Evolutionary conservation across 495 filamentous ascomycete genomes (phyloP), one percentile per base, ranked within the genome.

Genomic region (Penicillium fimorum): DNA sequence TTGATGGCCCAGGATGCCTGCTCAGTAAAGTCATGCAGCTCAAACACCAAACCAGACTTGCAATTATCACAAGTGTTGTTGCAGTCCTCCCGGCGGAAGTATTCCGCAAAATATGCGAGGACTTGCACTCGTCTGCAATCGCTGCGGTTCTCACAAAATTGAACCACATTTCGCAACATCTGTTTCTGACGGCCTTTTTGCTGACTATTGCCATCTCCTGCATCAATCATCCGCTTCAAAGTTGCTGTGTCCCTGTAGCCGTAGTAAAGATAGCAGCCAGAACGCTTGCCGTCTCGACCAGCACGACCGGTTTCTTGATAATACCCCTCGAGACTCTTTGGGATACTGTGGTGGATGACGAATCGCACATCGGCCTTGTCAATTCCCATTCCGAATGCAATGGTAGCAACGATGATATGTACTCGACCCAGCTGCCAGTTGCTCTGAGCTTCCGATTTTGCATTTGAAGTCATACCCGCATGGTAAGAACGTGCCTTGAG

Each of bases 341-440:
- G 94, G 7, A 97, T 79, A 17, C 82, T 87, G 62, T 95, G 85
- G 69, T 98, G 94, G 30, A 98, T 91, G 40, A 98, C 92, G 61
- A 92, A 97, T 12, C 94, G 88, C 37, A 98, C 93, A 69, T 98
- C 87, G 0, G 91, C 81, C 70, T 98, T 98, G 73, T 98, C 94
- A 52, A 98, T 97, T 15, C 94, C 94, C 94, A 98, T 98, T 10
- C 94, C 94, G 67, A 98, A 98, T 27, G 94, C 94, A 69, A 97
- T 97, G 0, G 94, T 99, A n/a, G 94, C 95, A 27, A 99, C 94
- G 24, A 99, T 93, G 33, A 99, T 90, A 56, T 96, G 86, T 58
- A 83, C 81, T 56, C 75, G 73, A 3, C 91, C 89, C 22, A 70
- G 66, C 66, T 97, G 95, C 94, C 94, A 99, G 4, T 84, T 63